phyloP scores from a whole-genome alignment of 306 rosid genomes.

The Prunus mira region DNA sequence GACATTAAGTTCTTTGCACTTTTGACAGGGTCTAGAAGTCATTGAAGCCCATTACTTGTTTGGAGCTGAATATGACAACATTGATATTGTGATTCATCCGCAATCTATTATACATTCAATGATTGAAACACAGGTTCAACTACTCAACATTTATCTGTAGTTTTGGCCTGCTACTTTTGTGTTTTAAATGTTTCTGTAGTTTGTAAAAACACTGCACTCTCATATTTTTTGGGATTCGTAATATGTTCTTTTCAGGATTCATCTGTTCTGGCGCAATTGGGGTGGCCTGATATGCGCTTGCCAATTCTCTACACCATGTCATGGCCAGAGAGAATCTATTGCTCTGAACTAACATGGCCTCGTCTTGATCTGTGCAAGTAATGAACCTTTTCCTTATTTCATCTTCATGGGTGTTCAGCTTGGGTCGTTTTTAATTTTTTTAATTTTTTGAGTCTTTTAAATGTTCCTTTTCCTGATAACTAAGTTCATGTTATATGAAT shows the following conservation, averaged over 20 bases:
- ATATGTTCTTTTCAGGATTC: conserved; percentile 66
- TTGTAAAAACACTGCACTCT: conserved; percentile 8
- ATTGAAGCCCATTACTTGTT: conserved; percentile 97
- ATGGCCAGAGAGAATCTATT: conserved; percentile 92
- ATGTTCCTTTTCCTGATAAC: neutral
- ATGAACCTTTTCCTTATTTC: conserved; percentile 10
- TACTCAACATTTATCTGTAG: neutral
- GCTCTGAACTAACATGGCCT: conserved; percentile 99
- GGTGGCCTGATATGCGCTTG: conserved; percentile 99
- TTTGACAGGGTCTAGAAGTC: conserved; percentile 86
- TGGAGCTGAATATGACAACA: conserved; percentile 88
- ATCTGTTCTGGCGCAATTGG: conserved; percentile 92
- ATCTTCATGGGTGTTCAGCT: neutral
- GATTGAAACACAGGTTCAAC: conserved; percentile 89
- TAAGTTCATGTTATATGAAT: neutral
- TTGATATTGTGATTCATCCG: conserved; percentile 91
- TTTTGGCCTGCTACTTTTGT: conserved; percentile 1
- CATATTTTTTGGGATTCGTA: neutral
- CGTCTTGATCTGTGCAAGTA: conserved; percentile 99
- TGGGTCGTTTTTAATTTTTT: neutral
- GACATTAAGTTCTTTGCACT: conserved; percentile 17
- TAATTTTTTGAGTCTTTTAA: neutral
- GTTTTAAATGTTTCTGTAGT: neutral
- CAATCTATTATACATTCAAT: conserved; percentile 97
- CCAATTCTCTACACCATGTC: conserved; percentile 97